Evolutionary conservation across 345 rosid genomes (phyloP).

Genomic region (Turnera subulata): DNA sequence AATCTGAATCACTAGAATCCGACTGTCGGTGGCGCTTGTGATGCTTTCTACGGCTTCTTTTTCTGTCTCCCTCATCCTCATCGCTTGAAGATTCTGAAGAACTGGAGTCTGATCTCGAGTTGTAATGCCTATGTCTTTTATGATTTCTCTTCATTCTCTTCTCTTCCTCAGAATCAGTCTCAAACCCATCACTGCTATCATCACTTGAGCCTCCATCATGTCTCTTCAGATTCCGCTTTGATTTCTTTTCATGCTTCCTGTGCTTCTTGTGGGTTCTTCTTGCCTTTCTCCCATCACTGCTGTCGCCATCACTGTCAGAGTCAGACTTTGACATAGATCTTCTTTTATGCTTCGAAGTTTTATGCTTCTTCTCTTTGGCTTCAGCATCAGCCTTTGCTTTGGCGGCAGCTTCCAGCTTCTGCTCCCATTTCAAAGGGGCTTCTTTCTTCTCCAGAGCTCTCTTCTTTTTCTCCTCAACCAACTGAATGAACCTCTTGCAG

Average conservation of each 20-base stretch:
- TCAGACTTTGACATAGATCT: constrained; percentile 39
- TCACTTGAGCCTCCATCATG: constrained; percentile 36
- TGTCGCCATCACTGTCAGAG: constrained; percentile 39
- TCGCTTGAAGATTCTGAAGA: constrained; percentile 35
- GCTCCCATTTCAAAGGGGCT: constrained; percentile 95
- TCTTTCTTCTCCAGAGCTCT: constrained; percentile 71
- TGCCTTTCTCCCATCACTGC: constrained; percentile 45
- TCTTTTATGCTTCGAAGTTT: constrained; percentile 49
- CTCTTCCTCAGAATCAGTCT: constrained; percentile 45
- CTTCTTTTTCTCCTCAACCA: constrained; percentile 95
- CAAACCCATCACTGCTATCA: constrained; percentile 38
- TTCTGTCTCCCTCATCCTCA: constrained; percentile 23
- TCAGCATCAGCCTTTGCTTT: constrained; percentile 67
- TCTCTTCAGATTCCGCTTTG: constrained; percentile 43
- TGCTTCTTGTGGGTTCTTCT: constrained; percentile 51
- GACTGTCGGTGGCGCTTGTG: constrained; percentile 28
- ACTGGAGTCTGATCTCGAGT: constrained; percentile 34
- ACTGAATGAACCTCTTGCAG: constrained; percentile 88
- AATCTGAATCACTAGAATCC: constrained; percentile 11
- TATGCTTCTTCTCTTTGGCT: constrained; percentile 53
- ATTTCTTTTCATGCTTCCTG: constrained; percentile 55
- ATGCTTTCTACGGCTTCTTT: constrained; percentile 29
- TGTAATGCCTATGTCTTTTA: constrained; percentile 36
- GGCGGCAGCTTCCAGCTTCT: constrained; percentile 89
- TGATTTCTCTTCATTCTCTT: constrained; percentile 41